Base-by-base conservation (phyloP, 139 green algal species). In the Nannochloris sp. region DNA sequence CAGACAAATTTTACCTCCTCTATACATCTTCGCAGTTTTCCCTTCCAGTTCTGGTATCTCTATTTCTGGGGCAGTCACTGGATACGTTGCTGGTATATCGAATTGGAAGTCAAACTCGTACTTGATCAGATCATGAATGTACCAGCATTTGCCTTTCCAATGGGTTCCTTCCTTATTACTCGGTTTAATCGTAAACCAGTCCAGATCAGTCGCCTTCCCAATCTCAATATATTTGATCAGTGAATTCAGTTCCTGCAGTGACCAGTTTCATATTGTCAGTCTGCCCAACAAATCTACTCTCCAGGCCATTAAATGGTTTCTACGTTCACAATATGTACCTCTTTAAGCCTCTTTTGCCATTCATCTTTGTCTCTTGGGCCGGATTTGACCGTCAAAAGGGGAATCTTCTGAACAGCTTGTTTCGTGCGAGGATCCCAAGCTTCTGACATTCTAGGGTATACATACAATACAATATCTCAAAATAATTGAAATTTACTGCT, bases 21-120 rank as follows among this genome's bases (percentile, higher is more conserved):
- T 68, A 76, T 98, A 98, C 92, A 97, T 98, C 80, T 96, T 95
- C 48, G 87, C 82, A 3, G 88, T 95, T 70, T 98, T 98, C 61
- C 92, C 92, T 31, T 97, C 89, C 43, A 98, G 83, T 72, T 95
- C 87, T 2, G 92, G 92, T 4, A 98, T 76, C 66, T 95, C 76
- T 19, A 98, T 92, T 69, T 97, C 92, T 2, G 92, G 92, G 2
- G 92, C 82, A 8, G 82, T 87, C n/a, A 75, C 62, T 3, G 90
- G 89, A 74, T 97, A 96, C 14, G 88, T 91, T 31, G 83, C 88
- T 4, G 92, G 92, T 31, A 97, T 88, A 25, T 98, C 92, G 71
- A 98, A 98, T 66, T 73, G 60, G 61, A 98, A 95, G 70, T 93
- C 86, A 61, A 98, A 98, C 64, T 97, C 90, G 70, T 98, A 97